Base-by-base conservation (phyloP, 2,329 filamentous ascomycete species). In the Nothophaeocryptopus gaeumannii region DNA sequence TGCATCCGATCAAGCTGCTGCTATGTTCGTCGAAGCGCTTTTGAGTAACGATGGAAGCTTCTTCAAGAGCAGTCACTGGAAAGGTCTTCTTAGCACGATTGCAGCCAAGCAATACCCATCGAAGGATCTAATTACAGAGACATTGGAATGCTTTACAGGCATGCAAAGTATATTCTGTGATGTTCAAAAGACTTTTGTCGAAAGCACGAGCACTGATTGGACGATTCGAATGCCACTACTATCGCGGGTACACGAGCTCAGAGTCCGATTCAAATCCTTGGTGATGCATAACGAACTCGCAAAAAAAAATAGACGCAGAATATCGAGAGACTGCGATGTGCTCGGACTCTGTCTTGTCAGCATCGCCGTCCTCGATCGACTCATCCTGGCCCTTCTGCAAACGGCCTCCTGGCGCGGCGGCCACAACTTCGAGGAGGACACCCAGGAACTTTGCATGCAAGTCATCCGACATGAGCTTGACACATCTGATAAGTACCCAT, bases 1-100 rank as follows among this genome's bases (percentile, higher is more conserved):
- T 5, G 32, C 16, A 5, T 32, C 30, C 13, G 31, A 43, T 34
- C 47, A 50, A 45, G 47, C 51, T 43, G 51, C 44, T 9, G 47
- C 51, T 8, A 50, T 54, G 47, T 54, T 51, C 31, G 51, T 54
- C 8, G 51, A 54, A 42, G 51, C 51, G 29, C 39, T 54, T 13
- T 43, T 51, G 16, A 51, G 45, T 20, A 36, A 48, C 13, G 51
- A 54, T 29, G 43, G 48, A 20, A 12, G 36, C 20, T 54, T 51
- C 31, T 51, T 54, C 39, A 40, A 50, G 29, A 43, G 51, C 14
- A 39, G 39, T 13, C 48, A 54, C n/a, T 51, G 47, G 51, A 54
- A 46, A 32, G 47, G 32, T 29, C 31, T 54, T 13, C 40, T 54
- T 12, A 43, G 51, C 2, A 43, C 45, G 9, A 31, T 50, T 13